Conservation (phyloP, 1,139 yeast species). For the Kodamaea sp. region DNA sequence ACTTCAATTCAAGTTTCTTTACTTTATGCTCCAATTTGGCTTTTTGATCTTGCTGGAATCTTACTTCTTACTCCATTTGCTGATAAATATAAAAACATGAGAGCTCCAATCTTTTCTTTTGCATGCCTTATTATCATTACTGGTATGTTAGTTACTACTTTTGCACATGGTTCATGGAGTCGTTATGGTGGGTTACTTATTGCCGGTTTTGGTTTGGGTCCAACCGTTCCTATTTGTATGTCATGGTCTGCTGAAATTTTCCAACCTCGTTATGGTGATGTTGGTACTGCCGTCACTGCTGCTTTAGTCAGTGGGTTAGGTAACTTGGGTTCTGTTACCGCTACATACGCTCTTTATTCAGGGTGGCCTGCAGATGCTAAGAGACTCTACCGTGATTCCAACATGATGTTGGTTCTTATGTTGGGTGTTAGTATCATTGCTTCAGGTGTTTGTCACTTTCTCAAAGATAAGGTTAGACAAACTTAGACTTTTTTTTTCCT, state of each 20-base stretch:
- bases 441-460: slow-evolving; percentile 32
- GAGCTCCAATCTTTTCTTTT: slow-evolving; percentile 59
- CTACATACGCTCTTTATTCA: slow-evolving; percentile 77
- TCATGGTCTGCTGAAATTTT: slow-evolving; percentile 81
- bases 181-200: slow-evolving; percentile 76
- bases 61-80: slow-evolving; percentile 74
- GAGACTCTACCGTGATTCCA: slow-evolving; percentile 62
- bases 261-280: slow-evolving; percentile 69
- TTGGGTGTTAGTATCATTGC: slow-evolving; percentile 66
- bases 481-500: neutral
- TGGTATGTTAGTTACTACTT: slow-evolving; percentile 75
- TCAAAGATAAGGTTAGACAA: slow-evolving; percentile 22
- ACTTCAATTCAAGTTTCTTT: slow-evolving; percentile 69
- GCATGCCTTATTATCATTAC: slow-evolving; percentile 65
- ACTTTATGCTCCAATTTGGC: slow-evolving; percentile 86
- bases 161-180: slow-evolving; percentile 70
- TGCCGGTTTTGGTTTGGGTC: slow-evolving; percentile 84
- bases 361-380: slow-evolving; percentile 83
- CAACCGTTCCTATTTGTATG: slow-evolving; percentile 88
- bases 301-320: slow-evolving; percentile 86
- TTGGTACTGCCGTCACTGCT: slow-evolving; percentile 78
- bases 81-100: slow-evolving; percentile 55
- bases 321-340: slow-evolving; percentile 78
- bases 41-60: slow-evolving; percentile 80
- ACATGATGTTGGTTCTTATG: slow-evolving; percentile 81